Percentiles rank a stretch among this genome's conserved stretches.
Evolutionary conservation across 371 early-diverging fungal genomes (phyloP).

Genomic region (Mortierella sp.): DNA sequence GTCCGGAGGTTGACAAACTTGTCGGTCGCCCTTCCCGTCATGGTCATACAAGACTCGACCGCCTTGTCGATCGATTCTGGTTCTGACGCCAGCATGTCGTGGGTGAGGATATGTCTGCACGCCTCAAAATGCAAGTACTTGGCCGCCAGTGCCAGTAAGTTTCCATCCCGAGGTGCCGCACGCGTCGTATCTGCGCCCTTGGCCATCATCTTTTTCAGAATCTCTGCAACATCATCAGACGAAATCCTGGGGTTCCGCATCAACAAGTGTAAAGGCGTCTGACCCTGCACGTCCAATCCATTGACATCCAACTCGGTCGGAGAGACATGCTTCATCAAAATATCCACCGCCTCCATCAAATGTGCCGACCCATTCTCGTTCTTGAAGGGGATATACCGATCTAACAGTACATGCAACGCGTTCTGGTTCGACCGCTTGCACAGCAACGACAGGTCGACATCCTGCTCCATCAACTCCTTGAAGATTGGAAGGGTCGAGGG

Average conservation of each 20-base stretch:
- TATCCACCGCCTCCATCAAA: constrained; percentile 43
- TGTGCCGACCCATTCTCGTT: constrained; percentile 46
- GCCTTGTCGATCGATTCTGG: constrained; percentile 49
- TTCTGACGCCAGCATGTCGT: constrained; percentile 38
- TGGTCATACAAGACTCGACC: constrained; percentile 55
- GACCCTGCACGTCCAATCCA: constrained; percentile 36
- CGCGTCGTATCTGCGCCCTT: constrained; percentile 52
- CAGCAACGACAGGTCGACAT: constrained; percentile 32
- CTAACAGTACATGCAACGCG: constrained; percentile 46
- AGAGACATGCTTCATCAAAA: constrained; percentile 23
- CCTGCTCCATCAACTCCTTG: constrained; percentile 48
- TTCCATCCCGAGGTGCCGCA: constrained; percentile 36
- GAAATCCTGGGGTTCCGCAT: constrained; percentile 53
- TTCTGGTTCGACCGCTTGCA: constrained; percentile 43
- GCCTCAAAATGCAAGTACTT: constrained; percentile 57
- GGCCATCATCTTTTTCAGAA: constrained; percentile 38
- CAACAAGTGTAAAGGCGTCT: constrained; percentile 47
- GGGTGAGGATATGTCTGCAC: constrained; percentile 17
- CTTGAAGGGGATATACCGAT: constrained; percentile 51
- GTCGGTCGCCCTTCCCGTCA: constrained; percentile 53
- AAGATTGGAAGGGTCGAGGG: constrained; percentile 36
- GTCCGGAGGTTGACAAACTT: constrained; percentile 48
- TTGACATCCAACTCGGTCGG: constrained; percentile 30
- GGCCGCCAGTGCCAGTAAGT: constrained; percentile 41
- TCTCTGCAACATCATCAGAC: constrained; percentile 46